Conservation (phyloP, 306 rosid species). For the Carpinus fangiana region DNA sequence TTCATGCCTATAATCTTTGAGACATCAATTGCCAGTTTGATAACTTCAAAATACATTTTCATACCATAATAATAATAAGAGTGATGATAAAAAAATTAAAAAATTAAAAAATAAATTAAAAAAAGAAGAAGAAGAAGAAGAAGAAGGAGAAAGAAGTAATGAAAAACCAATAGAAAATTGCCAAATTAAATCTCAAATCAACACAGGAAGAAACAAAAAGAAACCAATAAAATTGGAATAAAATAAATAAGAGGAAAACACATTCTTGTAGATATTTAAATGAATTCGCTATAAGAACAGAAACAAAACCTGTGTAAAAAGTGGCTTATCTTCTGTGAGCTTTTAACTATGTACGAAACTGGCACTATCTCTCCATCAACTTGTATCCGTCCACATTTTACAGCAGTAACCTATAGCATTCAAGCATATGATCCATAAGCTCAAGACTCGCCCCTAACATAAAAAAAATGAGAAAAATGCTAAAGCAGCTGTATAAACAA, state of each 20-base stretch:
- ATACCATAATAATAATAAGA: neutral
- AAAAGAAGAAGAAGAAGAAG: too few relatives aligned
- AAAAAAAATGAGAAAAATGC: neutral
- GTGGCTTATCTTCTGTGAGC: slow-evolving; percentile 85
- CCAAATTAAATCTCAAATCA: too few relatives aligned
- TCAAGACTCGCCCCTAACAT: neutral
- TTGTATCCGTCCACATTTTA: slow-evolving; percentile 56
- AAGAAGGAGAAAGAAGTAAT: too few relatives aligned
- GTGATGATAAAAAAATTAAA: neutral
- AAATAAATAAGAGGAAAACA: too few relatives aligned
- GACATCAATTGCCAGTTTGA: slow-evolving; percentile 36
- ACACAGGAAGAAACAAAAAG: too few relatives aligned
- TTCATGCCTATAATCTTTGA: slow-evolving; percentile 68
- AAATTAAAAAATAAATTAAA: too few relatives aligned
- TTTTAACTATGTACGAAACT: slow-evolving; percentile 49
- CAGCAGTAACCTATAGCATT: slow-evolving; percentile 47
- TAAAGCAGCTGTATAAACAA: neutral
- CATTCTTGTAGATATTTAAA: too few relatives aligned
- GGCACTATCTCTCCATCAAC: slow-evolving; percentile 55
- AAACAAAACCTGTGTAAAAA: slow-evolving; percentile 74
- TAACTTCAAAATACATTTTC: slow-evolving; percentile 19
- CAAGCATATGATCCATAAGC: neutral
- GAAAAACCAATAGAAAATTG: too few relatives aligned
- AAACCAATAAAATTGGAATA: too few relatives aligned
- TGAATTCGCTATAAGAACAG: slow-evolving; percentile 11